Percentiles rank a stretch among this genome's conserved stretches.
phyloP scores from a whole-genome alignment of 73 alveolate species.

The Blepharisma stoltei region DNA sequence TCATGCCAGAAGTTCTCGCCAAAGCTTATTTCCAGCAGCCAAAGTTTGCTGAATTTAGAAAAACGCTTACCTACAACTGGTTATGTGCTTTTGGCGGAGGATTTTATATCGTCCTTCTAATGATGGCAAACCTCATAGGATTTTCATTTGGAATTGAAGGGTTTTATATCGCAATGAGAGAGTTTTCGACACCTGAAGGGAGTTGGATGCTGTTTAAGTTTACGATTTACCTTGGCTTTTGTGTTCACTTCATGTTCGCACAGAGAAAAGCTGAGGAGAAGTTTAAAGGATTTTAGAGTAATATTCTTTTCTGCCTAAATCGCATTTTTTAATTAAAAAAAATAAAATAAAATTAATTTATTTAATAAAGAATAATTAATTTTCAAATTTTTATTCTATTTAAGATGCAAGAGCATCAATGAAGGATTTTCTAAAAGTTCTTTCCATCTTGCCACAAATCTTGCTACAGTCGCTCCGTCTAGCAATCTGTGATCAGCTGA shows the following conservation, averaged over 20 bases:
- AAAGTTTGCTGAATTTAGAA: conserved; percentile 43
- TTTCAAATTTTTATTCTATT: conserved; percentile 22
- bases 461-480: conserved; percentile 89
- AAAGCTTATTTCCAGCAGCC: conserved; percentile 54
- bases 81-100: conserved; percentile 59
- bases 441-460: conserved; percentile 67
- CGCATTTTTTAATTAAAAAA: no score
- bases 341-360: no score
- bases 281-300: neutral
- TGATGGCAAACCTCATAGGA: conserved; percentile 78
- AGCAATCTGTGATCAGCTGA: conserved; percentile 81
- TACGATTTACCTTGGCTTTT: neutral
- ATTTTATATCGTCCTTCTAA: conserved; percentile 59
- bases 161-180: conserved; percentile 33
- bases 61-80: conserved; percentile 52
- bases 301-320: no score
- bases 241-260: neutral
- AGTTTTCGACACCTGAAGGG: conserved; percentile 33
- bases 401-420: conserved; percentile 60
- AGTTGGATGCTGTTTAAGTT: neutral
- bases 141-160: conserved; percentile 71
- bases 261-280: neutral
- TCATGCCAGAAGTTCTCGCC: conserved; percentile 76
- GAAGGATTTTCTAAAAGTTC: conserved; percentile 69
- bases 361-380: no score